Conservation (phyloP, 2,329 filamentous ascomycete genomes). For the Exserohilum turcica region DNA sequence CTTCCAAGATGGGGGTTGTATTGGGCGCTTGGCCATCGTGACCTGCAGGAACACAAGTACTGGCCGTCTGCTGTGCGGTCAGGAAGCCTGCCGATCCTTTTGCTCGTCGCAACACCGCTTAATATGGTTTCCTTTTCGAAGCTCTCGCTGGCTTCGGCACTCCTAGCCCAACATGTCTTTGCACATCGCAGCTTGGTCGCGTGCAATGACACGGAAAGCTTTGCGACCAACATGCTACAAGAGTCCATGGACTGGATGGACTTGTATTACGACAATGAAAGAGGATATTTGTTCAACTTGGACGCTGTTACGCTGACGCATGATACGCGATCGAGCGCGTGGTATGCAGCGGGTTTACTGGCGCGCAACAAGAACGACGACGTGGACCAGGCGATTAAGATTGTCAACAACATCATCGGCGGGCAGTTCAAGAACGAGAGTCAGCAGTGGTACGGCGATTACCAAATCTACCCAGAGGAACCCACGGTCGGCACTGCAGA, state of each 20-base stretch:
- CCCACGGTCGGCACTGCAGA: slow-evolving; percentile 59
- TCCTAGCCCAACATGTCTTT: slow-evolving; percentile 10
- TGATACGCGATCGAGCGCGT: slow-evolving; percentile 62
- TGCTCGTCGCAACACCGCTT: background rate
- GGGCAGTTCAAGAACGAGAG: slow-evolving; percentile 59
- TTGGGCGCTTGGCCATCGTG: slow-evolving; percentile 1
- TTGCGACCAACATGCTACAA: slow-evolving; percentile 32
- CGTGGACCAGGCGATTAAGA: slow-evolving; percentile 57
- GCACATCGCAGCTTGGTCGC: slow-evolving; percentile 12
- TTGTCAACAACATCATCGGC: slow-evolving; percentile 60
- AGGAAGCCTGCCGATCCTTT: background rate
- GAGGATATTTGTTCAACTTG: slow-evolving; percentile 61
- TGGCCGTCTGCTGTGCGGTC: background rate
- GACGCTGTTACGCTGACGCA: slow-evolving; percentile 57
- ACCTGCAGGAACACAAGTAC: background rate
- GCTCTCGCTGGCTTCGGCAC: slow-evolving; percentile 18
- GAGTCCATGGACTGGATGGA: slow-evolving; percentile 64
- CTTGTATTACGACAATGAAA: slow-evolving; percentile 57
- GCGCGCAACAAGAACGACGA: slow-evolving; percentile 60
- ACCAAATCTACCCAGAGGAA: slow-evolving; percentile 62
- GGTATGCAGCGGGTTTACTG: slow-evolving; percentile 65
- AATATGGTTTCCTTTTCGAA: slow-evolving; percentile 15
- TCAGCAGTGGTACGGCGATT: slow-evolving; percentile 63
- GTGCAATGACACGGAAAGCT: slow-evolving; percentile 25
- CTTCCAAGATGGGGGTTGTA: slow-evolving; percentile 4